Base-by-base conservation (phyloP, 148 eudicot species). In the Beta vulgaris region DNA sequence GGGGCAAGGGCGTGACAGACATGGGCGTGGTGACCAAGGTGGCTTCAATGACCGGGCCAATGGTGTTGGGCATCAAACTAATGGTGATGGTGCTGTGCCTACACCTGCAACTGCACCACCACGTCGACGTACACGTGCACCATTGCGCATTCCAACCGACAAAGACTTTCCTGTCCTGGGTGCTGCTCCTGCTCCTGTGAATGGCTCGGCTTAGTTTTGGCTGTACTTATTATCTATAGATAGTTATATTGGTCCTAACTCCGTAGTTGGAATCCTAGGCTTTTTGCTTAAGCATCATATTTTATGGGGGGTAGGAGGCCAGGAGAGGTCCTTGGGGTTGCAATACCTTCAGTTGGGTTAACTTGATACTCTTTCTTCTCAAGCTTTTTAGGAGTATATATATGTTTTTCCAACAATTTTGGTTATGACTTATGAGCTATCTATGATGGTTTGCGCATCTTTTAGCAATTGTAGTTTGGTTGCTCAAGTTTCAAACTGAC, bases 91-190 rank as follows among this genome's bases (percentile, higher is more conserved):
- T 65, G 48, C 40, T 36, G 26, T 23, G 5, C 23, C 7, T 19
- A 2, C 10, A 6, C 25, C 39, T 35, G 43, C 21, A 14, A 8
- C 39, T 32, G 40, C 44, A 26, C 32, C 34, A 9, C 15, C 26
- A 10, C 12, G 14, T 35, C 48, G 16, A n/a, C 2, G 7, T 37
- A 3, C 68, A 34, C 13, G 15, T 43, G 48, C 48, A 43, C 48
- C 48, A 14, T n/a, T 15, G 9, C 37, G 39, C 36, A 18, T 32
- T 21, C 72, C 57, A 68, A 43, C 37, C 19, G 73, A 58, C 26
- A 39, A 29, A 40, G 76, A 73, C 43, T 73, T 73, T 73, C 76
- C 76, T 26, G 39, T 42, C 1, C 54, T 73, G 39, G 54, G 67
- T 42, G 28, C 40, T 28, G 12, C 54, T 73, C 25, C 65, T 39